A percentile compares a stretch with the other conserved stretches of the same genome.
These are phyloP conservation scores for Paspalum notatum DNA, from an alignment of 176 grass and related monocot species.

Conservation along the genomic window DNA sequence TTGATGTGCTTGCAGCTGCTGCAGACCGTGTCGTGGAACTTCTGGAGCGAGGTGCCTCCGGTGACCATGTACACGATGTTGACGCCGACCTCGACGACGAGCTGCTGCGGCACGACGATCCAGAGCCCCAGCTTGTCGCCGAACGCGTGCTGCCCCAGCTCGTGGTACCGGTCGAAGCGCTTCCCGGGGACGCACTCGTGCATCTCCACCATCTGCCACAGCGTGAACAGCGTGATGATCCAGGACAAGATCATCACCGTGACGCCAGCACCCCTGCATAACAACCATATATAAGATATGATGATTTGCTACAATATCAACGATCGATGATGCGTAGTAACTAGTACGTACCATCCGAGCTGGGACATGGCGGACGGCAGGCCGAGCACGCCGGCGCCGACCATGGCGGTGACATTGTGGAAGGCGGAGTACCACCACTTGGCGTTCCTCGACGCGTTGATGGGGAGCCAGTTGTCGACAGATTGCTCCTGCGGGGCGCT, in stretches of 20 bases:
- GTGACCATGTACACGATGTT: slow-evolving; percentile 99
- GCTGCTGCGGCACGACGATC: slow-evolving; percentile 89
- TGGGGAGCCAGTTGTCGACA: slow-evolving; percentile 74
- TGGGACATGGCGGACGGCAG: slow-evolving; percentile 80
- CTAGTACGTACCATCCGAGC: slow-evolving; percentile 72
- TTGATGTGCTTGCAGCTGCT: slow-evolving; percentile 61
- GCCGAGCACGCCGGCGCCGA: slow-evolving; percentile 85
- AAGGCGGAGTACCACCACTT: slow-evolving; percentile 95
- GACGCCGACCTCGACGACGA: slow-evolving; percentile 76
- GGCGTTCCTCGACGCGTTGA: slow-evolving; percentile 74
- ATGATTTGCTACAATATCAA: no score
- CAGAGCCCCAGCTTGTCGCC: slow-evolving; percentile 76
- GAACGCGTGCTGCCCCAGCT: slow-evolving; percentile 90
- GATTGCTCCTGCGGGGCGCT: slow-evolving; percentile 36
- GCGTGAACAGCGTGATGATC: slow-evolving; percentile 91
- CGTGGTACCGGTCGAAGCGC: slow-evolving; percentile 91
- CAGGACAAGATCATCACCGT: slow-evolving; percentile 72
- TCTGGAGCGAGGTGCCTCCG: slow-evolving; percentile 78
- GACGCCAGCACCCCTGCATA: slow-evolving; percentile 66
- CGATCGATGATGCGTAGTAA: neutral
- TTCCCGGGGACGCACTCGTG: slow-evolving; percentile 88
- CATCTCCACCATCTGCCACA: slow-evolving; percentile 99
- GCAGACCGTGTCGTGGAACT: slow-evolving; percentile 82
- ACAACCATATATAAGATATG: neutral
- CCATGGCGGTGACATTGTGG: slow-evolving; percentile 99